phyloP scores from a whole-genome alignment of 2,329 filamentous ascomycete genomes.

The Lecanicillium sp. region DNA sequence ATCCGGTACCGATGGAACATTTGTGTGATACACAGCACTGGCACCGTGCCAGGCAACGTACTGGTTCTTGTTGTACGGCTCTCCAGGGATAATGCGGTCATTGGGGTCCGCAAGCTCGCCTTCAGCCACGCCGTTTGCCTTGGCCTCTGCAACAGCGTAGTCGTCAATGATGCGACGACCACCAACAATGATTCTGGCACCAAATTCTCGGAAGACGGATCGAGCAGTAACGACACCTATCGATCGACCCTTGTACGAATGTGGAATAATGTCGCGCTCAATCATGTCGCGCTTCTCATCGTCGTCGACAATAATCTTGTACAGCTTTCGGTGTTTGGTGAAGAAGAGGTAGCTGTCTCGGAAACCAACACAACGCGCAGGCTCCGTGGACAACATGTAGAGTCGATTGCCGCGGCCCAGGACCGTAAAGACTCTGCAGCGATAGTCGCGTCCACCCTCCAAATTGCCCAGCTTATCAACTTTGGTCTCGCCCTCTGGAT shows the following conservation, averaged over 20 bases:
- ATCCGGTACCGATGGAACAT: constrained; percentile 65
- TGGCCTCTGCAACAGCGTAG: constrained; percentile 71
- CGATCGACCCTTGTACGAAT: constrained; percentile 95
- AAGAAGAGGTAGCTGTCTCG: constrained; percentile 98
- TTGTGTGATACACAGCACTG: constrained; percentile 88
- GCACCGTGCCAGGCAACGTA: constrained; percentile 98
- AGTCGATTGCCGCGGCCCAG: constrained; percentile 72
- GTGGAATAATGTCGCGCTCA: constrained; percentile 87
- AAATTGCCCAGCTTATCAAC: constrained; percentile 85
- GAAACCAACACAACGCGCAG: constrained; percentile 92
- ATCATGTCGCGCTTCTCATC: constrained; percentile 97
- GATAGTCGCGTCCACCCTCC: constrained; percentile 78
- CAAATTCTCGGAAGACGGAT: constrained; percentile 95
- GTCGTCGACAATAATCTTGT: constrained; percentile 97
- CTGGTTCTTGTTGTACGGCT: constrained; percentile 97
- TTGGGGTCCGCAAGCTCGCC: constrained; percentile 88
- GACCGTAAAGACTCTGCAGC: constrained; percentile 91
- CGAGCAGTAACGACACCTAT: constrained; percentile 95
- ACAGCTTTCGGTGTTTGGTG: constrained; percentile 91
- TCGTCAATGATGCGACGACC: constrained; percentile 82
- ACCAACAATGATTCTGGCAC: constrained; percentile 86
- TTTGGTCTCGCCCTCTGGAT: constrained; percentile 83
- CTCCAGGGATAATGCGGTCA: constrained; percentile 66
- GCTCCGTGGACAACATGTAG: constrained; percentile 98
- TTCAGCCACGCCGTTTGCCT: constrained; percentile 70